Base-by-base conservation (phyloP, 2,329 filamentous ascomycete species). In the Trichocomaceae sp. region DNA sequence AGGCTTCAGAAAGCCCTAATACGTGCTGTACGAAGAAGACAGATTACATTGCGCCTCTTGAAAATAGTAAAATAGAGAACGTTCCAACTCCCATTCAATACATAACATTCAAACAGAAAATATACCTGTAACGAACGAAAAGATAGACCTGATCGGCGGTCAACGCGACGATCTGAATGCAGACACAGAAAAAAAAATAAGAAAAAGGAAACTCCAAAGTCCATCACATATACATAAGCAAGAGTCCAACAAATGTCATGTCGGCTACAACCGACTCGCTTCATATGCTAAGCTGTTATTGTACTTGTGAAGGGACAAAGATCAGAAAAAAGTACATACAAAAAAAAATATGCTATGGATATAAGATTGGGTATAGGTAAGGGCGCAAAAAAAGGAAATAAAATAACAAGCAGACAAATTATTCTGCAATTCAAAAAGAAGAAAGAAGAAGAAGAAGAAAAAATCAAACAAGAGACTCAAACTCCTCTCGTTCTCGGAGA, bases 401-500 rank as follows among this genome's bases (percentile, higher is more conserved):
- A 47, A 53, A 35, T 47, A 47, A 55, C 26, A 50, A 33, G 44
- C 37, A 54, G 37, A 58, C 46, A 52, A 56, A 59, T 59, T 58
- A 47, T 59, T 26, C 41, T 17, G 44, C 55, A 46, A 57, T 12
- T 76, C 67, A 35, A 33, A n/a, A n/a, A n/a, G n/a, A n/a, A n/a
- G n/a, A n/a, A n/a, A n/a, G n/a, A n/a, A n/a, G n/a, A n/a, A n/a
- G n/a, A n/a, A n/a, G n/a, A n/a, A n/a, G n/a, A n/a, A n/a, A n/a
- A 35, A 35, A 35, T 35, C 31, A 79, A 59, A 78, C 77, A 64
- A 82, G 77, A 51, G 75, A 79, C 64, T 83, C 81, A 68, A 83
- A 79, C 66, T 84, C 82, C 63, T 82, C 79, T 47, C 81, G 72
- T 73, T 95, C 88, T 60, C 85, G 81, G 69, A 96, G 75, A 72